Evolutionary conservation across 495 filamentous ascomycete genomes (phyloP), one percentile per base, ranked within the genome.

Genomic region (Platismatia glauca): DNA sequence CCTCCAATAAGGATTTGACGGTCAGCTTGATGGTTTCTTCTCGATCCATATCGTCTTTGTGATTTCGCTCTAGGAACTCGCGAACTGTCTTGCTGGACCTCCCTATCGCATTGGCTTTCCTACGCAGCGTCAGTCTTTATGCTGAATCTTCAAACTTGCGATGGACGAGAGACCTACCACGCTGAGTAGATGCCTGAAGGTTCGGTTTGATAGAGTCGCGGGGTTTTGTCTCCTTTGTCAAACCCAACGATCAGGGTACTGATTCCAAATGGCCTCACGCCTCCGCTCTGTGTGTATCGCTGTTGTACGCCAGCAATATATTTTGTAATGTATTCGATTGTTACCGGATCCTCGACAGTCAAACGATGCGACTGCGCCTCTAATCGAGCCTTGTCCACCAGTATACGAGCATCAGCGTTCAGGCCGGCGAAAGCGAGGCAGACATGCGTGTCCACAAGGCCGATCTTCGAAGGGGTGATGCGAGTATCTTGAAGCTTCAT

Each of bases 401-500:
- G 82, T 74, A 97, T 97, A 64, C 94, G 85, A 66, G 95, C 95
- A 75, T 98, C 94, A 73, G 94, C 94, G 75, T 98, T 97, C 62
- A 98, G 80, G 11, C 94, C 94, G 60, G 94, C 94, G 67, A 98
- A 98, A 59, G 94, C 94, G 63, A 98, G 91, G 73, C 90, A 93
- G 59, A 94, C 93, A 76, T 98, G 94, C 67, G 85, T 89, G 76
- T 98, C 94, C 69, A 98, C 82, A 58, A 95, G 81, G 50, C 90
- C 89, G 75, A 98, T 96, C 81, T 98, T 98, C 59, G 92, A 97
- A 33, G 94, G 94, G 34, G 94, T 98, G 78, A 98, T 98, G 67
- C 94, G 89, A 55, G 94, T 97, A 77, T 98, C 94, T 84, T 98
- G 94, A 27, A 98, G 86, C 76, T 98, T 98, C 86, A 98, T 95